Percentiles rank a stretch among this genome's conserved stretches.
phyloP scores from a whole-genome alignment of 345 rosid genomes.

The Murraya koenigii region DNA sequence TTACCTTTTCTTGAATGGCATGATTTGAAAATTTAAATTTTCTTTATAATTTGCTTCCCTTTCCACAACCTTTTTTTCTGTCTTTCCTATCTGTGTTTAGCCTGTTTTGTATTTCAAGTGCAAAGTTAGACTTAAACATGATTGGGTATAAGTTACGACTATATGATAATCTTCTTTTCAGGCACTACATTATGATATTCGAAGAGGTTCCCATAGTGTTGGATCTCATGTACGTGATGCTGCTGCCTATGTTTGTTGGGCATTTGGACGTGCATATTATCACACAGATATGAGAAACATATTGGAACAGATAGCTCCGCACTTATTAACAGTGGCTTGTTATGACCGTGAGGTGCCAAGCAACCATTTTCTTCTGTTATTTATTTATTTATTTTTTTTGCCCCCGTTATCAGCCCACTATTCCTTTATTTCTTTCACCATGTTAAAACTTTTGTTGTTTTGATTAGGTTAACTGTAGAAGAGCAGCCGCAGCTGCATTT shows the following conservation, averaged over 20 bases:
- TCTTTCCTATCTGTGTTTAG: neutral
- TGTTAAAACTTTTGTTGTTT: slow-evolving; percentile 16
- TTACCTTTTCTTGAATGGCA: neutral
- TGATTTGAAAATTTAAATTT: slow-evolving; percentile 1
- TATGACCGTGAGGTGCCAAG: slow-evolving; percentile 89
- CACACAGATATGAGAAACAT: slow-evolving; percentile 80
- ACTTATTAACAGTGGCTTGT: slow-evolving; percentile 82
- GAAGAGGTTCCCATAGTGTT: slow-evolving; percentile 97
- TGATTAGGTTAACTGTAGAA: slow-evolving; percentile 92
- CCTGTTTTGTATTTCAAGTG: neutral
- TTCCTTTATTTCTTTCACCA: neutral
- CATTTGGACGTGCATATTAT: slow-evolving; percentile 95
- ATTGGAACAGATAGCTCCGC: slow-evolving; percentile 84
- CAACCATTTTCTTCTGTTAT: slow-evolving; percentile 16
- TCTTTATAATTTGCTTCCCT: neutral
- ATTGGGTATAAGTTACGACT: neutral
- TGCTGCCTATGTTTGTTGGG: slow-evolving; percentile 99
- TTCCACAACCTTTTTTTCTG: neutral
- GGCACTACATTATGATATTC: slow-evolving; percentile 97
- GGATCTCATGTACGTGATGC: slow-evolving; percentile 99
- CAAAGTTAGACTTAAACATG: neutral
- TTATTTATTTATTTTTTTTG: neutral
- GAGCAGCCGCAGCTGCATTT: slow-evolving; percentile 98
- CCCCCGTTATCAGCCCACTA: neutral
- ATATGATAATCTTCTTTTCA: slow-evolving; percentile 31